A percentile compares a stretch with the other conserved stretches of the same genome.
Conservation (phyloP, 306 rosid species). For the Luffa acutangula region DNA sequence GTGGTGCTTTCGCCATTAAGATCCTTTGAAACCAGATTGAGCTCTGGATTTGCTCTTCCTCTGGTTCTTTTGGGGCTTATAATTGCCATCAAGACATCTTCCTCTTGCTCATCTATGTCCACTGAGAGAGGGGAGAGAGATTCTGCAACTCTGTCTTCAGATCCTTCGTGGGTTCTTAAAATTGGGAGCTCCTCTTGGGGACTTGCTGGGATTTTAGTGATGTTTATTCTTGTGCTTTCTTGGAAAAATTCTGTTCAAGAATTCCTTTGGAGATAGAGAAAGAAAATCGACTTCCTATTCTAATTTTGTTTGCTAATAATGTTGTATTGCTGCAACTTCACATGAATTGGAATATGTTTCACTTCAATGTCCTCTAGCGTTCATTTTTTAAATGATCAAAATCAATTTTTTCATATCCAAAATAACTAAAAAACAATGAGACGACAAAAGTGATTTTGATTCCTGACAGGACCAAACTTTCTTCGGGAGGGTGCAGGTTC, state of each 20-base stretch:
- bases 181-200: slow-evolving; percentile 80
- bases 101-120: slow-evolving; percentile 21
- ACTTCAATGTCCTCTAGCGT: neutral
- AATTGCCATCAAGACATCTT: slow-evolving; percentile 59
- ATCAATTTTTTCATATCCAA: neutral
- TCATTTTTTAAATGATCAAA: no score
- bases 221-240: slow-evolving; percentile 62
- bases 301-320: neutral
- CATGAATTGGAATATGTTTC: neutral
- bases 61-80: slow-evolving; percentile 70
- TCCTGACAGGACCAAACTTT: neutral
- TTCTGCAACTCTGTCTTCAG: slow-evolving; percentile 35
- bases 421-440: no score
- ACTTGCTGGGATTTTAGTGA: slow-evolving; percentile 46
- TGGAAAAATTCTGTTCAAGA: slow-evolving; percentile 62
- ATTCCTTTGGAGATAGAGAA: slow-evolving; percentile 55
- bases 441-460: no score
- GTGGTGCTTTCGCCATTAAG: slow-evolving; percentile 54
- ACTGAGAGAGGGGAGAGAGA: slow-evolving; percentile 14
- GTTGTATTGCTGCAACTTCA: neutral
- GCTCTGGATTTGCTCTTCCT: slow-evolving; percentile 66
- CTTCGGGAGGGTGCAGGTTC: neutral
- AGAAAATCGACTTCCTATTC: neutral
- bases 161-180: slow-evolving; percentile 70
- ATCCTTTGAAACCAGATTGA: slow-evolving; percentile 51